Conservation (phyloP, 164 flowering plant species). For the Houttuynia cordata region DNA sequence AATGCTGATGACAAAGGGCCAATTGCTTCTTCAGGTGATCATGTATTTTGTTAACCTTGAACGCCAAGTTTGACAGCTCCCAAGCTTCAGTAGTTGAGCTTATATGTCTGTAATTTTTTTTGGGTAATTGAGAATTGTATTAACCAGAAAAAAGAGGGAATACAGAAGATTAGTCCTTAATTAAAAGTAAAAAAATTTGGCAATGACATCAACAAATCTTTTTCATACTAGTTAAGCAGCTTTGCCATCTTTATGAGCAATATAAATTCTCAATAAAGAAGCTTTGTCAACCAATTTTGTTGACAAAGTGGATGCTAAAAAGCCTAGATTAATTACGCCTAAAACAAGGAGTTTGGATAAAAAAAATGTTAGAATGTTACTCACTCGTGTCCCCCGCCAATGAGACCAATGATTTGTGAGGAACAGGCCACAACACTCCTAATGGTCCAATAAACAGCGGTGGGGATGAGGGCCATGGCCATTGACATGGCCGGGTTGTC, state of each 20-base stretch:
- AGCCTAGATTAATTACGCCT: too few relatives aligned
- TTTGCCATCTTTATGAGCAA: too few relatives aligned
- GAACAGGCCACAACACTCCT: constrained; percentile 36
- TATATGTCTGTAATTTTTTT: constrained; percentile 6
- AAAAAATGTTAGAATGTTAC: too few relatives aligned
- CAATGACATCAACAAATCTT: too few relatives aligned
- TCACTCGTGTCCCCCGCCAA: constrained; percentile 20
- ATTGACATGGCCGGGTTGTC: constrained; percentile 23
- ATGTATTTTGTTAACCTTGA: constrained; percentile 42
- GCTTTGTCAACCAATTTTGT: too few relatives aligned
- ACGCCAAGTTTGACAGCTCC: constrained; percentile 72
- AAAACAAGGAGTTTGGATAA: background rate
- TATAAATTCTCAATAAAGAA: too few relatives aligned
- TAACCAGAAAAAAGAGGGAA: too few relatives aligned
- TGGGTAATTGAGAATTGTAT: too few relatives aligned
- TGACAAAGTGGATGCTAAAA: too few relatives aligned
- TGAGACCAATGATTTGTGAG: constrained; percentile 27
- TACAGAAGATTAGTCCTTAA: too few relatives aligned
- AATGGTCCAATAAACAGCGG: constrained; percentile 47
- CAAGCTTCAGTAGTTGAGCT: constrained; percentile 58
- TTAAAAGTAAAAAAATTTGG: too few relatives aligned
- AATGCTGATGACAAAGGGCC: constrained; percentile 25
- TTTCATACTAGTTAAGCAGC: too few relatives aligned
- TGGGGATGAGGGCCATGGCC: constrained; percentile 31
- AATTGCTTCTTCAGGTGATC: constrained; percentile 38